Evolutionary conservation across 2,329 filamentous ascomycete genomes (phyloP), one percentile per base, ranked within the genome.

Genomic region (Leptographium radiaticola): DNA sequence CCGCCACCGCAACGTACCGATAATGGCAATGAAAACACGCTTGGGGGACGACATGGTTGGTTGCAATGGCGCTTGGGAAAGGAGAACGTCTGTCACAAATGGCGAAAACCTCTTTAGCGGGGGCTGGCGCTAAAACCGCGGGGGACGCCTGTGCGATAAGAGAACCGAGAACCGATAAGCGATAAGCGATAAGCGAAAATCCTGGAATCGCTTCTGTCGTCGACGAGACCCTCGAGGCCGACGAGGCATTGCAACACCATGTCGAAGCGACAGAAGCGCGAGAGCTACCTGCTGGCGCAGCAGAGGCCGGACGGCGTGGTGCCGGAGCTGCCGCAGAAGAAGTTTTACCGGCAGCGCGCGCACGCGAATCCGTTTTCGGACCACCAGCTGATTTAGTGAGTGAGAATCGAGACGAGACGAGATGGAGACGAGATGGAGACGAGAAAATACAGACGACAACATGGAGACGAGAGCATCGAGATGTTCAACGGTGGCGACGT

Each of bases 331-430:
- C 93, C 93, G 11, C 85, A 88, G 70, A 98, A 98, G 76, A 91
- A 87, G 72, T 95, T 93, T 72, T 98, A 95, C 68, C 82, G 93
- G 54, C 93, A 98, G 70, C 81, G 93, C 68, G 93, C 93, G 40
- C 93, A 98, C 71, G 93, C 93, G 58, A 98, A 98, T 72, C 90
- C 91, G 8, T 98, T 98, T 71, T 96, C 91, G 3, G 93, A 98
- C 64, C 93, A 98, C 73, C 75, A 80, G 55, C 75, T 98, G 66
- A 76, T 78, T 63, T 98, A 98, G 93, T 67, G 8, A 30, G 51
- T 53, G 13, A 20, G 45, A 47, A 18, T 2, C 25, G 25, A 25
- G 25, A 25, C 25, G 25, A 25, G 25, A 25, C 25, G 25, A 25
- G 25, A n/a, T n/a, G n/a, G n/a, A 25, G 25, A 25, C 25, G 25